Base-by-base conservation (phyloP, 805 yeast species). In the Nakazawaea anatomiae region DNA sequence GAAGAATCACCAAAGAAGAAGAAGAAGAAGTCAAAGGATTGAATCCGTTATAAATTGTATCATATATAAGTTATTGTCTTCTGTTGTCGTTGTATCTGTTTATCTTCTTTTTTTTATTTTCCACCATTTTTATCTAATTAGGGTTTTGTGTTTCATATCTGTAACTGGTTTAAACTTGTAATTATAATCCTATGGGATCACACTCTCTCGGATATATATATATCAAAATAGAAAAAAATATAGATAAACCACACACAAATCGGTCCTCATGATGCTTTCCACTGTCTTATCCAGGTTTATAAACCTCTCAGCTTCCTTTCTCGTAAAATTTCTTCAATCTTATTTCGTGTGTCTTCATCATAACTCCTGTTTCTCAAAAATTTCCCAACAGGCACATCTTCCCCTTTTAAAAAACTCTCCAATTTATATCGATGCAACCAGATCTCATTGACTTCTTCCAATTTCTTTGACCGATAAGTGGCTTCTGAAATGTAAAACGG, bases 1-100 rank as follows among this genome's bases (percentile, higher is more conserved):
- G 64, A 60, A 43, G 65, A 60, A 55, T 50, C 61, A 35, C 62
- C 67, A 52, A 63, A 66, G 58, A 67, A 71, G 60, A 66, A 71
- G 60, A 64, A 70, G 60, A 53, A 52, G 50, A 60, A 58, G 59
- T 60, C 69, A 25, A 67, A 67, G 62, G 66, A 61, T 54, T 65
- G 55, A 47, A 51, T 27, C 39, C 30, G 12, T 18, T 14, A 25
- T 38, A 38, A 38, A 10, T 38, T 38, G 40, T 38, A 39, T 39
- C 14, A 25, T 11, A 29, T 18, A 46, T 12, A 29, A 27, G 25
- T n/a, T 29, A 36, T 29, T 38, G 39, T 25, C 39, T 36, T 27
- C 32, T 32, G 25, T 27, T 44, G 14, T 32, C 36, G 9, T 36
- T 47, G 41, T 42, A n/a, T 28, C 29, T 18, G 34, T 42, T 18